Evolutionary conservation across 2,329 filamentous ascomycete species (phyloP), one percentile per base, ranked within the genome.

Genomic region (Zasmidium citrigriseum): DNA sequence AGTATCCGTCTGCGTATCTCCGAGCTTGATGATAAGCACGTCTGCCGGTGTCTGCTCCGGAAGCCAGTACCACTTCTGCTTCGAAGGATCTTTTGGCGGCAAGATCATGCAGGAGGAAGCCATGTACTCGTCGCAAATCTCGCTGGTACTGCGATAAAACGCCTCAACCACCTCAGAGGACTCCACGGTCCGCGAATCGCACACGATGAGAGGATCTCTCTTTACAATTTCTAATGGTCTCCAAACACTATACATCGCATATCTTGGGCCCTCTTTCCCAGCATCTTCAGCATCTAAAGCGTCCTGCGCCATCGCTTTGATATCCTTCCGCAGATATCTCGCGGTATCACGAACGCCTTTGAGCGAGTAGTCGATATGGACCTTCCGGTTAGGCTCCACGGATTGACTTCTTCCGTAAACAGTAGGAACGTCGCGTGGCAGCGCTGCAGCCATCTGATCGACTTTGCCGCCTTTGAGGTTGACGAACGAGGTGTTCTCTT

Each of bases 1-100:
- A 16, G 34, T n/a, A 38, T 54, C 46, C 20, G 20, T 27, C 27
- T 16, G 16, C 51, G 56, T 54, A 44, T 54, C 51, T 9, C 56
- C 51, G 20, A 58, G 18, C 46, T 58, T 58, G 18, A 54, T 11
- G 22, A 58, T 51, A 18, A 58, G 46, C 20, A 58, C 50, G 25
- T 58, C 56, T 16, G 45, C 22, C 1, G 25, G 27, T 18, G 24
- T 49, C 44, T 48, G 54, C 46, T 57, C 38, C 24, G 58, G 46
- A 20, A 45, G 24, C 22, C 49, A 60, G 27, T 57, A 57, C 54
- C 58, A 57, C 25, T 50, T 56, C 50, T 57, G 54, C n/a, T 41
- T 41, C 16, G 34, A 41, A 9, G 7, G 5, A n/a, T 22, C 47
- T n/a, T 41, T 10, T 7, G 16, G 34, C 16, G 34, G 34, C 34